phyloP scores from a whole-genome alignment of 2,329 filamentous ascomycete species.

The Ceratocystis destructans region DNA sequence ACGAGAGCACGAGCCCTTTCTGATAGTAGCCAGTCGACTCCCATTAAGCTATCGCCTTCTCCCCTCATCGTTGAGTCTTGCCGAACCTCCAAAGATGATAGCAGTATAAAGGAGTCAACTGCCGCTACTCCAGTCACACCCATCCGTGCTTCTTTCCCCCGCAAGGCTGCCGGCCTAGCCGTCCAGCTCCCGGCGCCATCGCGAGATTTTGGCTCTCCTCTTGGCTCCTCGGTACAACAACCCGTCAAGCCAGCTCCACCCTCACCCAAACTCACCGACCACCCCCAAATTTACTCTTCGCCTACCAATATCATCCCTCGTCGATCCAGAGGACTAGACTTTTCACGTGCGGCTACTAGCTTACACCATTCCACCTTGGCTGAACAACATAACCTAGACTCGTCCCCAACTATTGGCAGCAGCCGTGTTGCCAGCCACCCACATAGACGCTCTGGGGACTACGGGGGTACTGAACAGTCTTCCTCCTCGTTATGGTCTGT shows the following conservation, averaged over 20 bases:
- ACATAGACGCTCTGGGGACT: slow-evolving; percentile 42
- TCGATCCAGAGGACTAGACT: slow-evolving; percentile 80
- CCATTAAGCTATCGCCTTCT: slow-evolving; percentile 43
- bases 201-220: slow-evolving; percentile 12
- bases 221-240: slow-evolving; percentile 5
- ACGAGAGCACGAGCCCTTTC: slow-evolving; percentile 16
- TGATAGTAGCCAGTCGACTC: slow-evolving; percentile 27
- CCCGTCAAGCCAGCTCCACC: background rate
- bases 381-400: slow-evolving; percentile 75
- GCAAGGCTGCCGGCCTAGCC: slow-evolving; percentile 30
- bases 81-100: slow-evolving; percentile 53
- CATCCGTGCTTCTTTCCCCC: slow-evolving; percentile 49
- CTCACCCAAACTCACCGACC: slow-evolving; percentile 64
- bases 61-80: slow-evolving; percentile 41
- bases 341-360: slow-evolving; percentile 83
- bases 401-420: slow-evolving; percentile 64
- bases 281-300: slow-evolving; percentile 67
- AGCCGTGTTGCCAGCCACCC: slow-evolving; percentile 41
- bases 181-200: slow-evolving; percentile 2
- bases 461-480: slow-evolving; percentile 45
- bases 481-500: slow-evolving; percentile 60
- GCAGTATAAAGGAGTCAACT: slow-evolving; percentile 33
- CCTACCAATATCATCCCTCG: slow-evolving; percentile 79
- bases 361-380: slow-evolving; percentile 91
- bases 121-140: slow-evolving; percentile 50